Conservation (phyloP, 805 yeast genomes). For the Candida takata region DNA sequence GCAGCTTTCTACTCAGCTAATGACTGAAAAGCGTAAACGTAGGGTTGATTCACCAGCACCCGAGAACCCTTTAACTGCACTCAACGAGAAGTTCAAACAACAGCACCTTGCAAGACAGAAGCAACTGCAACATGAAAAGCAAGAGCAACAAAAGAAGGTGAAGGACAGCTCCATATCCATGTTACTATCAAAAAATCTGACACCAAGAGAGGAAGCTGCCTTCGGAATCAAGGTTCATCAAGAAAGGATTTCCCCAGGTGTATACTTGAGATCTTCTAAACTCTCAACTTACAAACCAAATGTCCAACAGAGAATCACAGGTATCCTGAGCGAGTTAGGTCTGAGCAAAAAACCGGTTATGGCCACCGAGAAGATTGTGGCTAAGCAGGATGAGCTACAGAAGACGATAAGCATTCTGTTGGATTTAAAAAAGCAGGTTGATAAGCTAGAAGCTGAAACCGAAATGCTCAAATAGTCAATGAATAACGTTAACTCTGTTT, state of each 20-base stretch:
- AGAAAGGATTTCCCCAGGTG: conserved; percentile 65
- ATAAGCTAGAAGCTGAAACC: conserved; percentile 78
- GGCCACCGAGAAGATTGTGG: conserved; percentile 76
- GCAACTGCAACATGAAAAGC: conserved; percentile 19
- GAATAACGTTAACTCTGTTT: no score
- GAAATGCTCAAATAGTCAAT: conserved; percentile 30
- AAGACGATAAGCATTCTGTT: conserved; percentile 63
- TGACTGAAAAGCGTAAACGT: conserved; percentile 57
- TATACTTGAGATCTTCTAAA: conserved; percentile 70
- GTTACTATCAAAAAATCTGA: conserved; percentile 36
- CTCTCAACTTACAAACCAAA: conserved; percentile 75
- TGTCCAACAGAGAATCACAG: conserved; percentile 52
- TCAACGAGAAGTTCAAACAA: conserved; percentile 29
- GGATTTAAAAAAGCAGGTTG: conserved; percentile 81
- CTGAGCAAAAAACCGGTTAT: conserved; percentile 77
- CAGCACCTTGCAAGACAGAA: conserved; percentile 22
- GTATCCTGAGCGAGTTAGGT: conserved; percentile 69
- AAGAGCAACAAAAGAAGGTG: conserved; percentile 17
- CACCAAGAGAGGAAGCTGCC: conserved; percentile 73
- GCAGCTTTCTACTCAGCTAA: conserved; percentile 72
- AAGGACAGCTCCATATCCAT: conserved; percentile 30
- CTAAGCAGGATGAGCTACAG: conserved; percentile 68
- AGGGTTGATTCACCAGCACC: conserved; percentile 35
- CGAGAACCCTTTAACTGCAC: conserved; percentile 37
- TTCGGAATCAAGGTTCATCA: conserved; percentile 79